A percentile compares a stretch with the other conserved stretches of the same genome.
These are phyloP conservation scores for Nicotiana obtusifolia DNA, from an alignment of 257 asterid genomes.

Conservation along the genomic window DNA sequence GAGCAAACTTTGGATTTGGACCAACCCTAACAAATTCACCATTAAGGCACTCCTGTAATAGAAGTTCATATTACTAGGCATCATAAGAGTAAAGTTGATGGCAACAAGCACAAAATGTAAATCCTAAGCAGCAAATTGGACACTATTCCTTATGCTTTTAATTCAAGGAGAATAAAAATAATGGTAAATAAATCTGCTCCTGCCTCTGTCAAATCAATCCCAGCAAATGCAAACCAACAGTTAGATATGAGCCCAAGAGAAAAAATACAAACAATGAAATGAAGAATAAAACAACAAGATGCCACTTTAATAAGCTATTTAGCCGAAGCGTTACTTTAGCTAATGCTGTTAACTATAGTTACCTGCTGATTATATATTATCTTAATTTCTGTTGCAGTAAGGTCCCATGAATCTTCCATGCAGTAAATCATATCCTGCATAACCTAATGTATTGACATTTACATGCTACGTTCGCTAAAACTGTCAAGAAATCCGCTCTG, in stretches of 20 bases:
- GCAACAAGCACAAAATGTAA: not conserved
- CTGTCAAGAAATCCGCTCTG: not conserved
- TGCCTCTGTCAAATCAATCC: not conserved
- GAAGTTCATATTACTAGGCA: not conserved
- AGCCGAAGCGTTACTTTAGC: not conserved
- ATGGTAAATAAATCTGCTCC: not conserved
- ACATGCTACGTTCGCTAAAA: not conserved
- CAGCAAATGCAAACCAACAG: not conserved
- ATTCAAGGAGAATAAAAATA: not conserved
- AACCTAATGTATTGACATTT: not conserved
- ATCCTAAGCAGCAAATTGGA: not conserved
- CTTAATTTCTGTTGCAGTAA: not conserved
- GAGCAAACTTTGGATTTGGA: conserved; percentile 83
- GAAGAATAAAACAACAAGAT: too few relatives aligned
- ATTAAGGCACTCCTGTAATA: conserved; percentile 76
- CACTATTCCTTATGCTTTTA: not conserved
- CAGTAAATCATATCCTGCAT: not conserved
- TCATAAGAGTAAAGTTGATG: not conserved
- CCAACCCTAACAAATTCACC: conserved; percentile 98
- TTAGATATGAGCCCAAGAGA: not conserved
- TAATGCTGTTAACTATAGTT: not conserved
- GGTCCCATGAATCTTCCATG: not conserved
- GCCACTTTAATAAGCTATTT: not conserved
- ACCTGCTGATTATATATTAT: not conserved
- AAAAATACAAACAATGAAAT: not conserved